A percentile compares a stretch with the other conserved stretches of the same genome.
phyloP scores from a whole-genome alignment of 1,284 basidiomycete genomes.

The Calocybe gambosa region DNA sequence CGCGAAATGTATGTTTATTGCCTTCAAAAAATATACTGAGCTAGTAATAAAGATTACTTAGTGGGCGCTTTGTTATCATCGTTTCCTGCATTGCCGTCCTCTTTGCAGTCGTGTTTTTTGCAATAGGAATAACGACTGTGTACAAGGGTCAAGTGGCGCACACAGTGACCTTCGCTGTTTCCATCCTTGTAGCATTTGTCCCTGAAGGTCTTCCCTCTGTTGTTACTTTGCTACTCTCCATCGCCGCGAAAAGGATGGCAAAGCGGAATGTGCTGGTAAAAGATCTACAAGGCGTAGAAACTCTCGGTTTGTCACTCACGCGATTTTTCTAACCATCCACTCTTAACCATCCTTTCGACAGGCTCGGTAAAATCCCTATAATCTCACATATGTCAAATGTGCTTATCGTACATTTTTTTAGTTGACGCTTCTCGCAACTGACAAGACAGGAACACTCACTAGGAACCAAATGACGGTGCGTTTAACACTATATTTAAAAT shows the following conservation, averaged over 20 bases:
- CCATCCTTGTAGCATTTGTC: conserved; percentile 68
- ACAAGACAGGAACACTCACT: conserved; percentile 74
- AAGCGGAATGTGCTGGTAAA: conserved; percentile 67
- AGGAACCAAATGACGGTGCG: conserved; percentile 67
- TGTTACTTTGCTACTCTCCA: conserved; percentile 63
- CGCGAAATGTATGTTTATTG: conserved; percentile 53
- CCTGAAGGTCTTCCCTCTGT: conserved; percentile 66
- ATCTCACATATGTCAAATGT: conserved; percentile 6
- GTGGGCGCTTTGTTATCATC: conserved; percentile 53
- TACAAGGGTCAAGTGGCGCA: conserved; percentile 56
- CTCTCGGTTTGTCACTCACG: conserved; percentile 38
- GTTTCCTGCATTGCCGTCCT: conserved; percentile 55
- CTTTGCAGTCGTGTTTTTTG: conserved; percentile 60
- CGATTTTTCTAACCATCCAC: neutral
- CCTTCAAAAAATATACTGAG: neutral
- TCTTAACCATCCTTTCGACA: conserved; percentile 10
- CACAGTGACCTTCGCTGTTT: conserved; percentile 65
- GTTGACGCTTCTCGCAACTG: conserved; percentile 64
- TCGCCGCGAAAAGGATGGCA: conserved; percentile 70
- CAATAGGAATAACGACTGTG: conserved; percentile 57
- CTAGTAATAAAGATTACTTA: conserved; percentile 17
- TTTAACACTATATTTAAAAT: neutral
- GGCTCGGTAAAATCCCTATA: conserved; percentile 26
- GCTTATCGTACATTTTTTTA: conserved; percentile 17
- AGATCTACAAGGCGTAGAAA: conserved; percentile 66